These are phyloP conservation scores for Mucor saturninus DNA, from an alignment of 371 early-diverging fungal genomes.

Conservation along the genomic window DNA sequence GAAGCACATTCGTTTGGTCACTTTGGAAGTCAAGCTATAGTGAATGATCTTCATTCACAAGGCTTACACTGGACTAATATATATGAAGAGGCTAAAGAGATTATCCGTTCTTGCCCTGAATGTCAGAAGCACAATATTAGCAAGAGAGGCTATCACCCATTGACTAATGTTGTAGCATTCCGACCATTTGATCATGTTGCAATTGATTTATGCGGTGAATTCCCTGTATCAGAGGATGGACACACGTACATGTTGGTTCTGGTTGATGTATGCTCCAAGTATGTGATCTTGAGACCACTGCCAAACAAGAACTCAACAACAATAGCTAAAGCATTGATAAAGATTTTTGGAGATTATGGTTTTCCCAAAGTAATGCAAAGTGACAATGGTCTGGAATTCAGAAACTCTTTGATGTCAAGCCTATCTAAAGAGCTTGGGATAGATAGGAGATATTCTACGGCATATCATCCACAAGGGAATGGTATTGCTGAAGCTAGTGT, in stretches of 20 bases:
- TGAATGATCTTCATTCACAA: background rate
- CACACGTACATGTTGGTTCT: conserved; percentile 26
- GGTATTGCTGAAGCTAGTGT: conserved; percentile 30
- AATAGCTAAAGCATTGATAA: background rate
- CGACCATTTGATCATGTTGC: background rate
- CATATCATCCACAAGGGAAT: conserved; percentile 35
- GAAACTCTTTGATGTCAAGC: conserved; percentile 9
- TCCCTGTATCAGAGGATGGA: background rate
- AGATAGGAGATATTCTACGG: conserved; percentile 21
- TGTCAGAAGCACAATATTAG: background rate
- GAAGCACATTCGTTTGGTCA: conserved; percentile 22
- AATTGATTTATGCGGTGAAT: conserved; percentile 8
- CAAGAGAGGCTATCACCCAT: conserved; percentile 10
- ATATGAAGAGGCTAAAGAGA: background rate
- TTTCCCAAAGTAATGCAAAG: conserved; percentile 5
- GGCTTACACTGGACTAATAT: conserved; percentile 20
- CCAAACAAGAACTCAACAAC: conserved; percentile 25
- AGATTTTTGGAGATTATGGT: background rate
- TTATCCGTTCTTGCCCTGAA: background rate
- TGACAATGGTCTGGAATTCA: conserved; percentile 42
- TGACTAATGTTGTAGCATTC: background rate
- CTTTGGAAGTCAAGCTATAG: conserved; percentile 12
- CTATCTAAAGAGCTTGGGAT: conserved; percentile 14
- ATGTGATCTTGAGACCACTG: conserved; percentile 28
- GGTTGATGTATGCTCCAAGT: conserved; percentile 31